These are phyloP conservation scores for Ambrosiella xylebori DNA, from an alignment of 2,329 filamentous ascomycete genomes.

Conservation along the genomic window DNA sequence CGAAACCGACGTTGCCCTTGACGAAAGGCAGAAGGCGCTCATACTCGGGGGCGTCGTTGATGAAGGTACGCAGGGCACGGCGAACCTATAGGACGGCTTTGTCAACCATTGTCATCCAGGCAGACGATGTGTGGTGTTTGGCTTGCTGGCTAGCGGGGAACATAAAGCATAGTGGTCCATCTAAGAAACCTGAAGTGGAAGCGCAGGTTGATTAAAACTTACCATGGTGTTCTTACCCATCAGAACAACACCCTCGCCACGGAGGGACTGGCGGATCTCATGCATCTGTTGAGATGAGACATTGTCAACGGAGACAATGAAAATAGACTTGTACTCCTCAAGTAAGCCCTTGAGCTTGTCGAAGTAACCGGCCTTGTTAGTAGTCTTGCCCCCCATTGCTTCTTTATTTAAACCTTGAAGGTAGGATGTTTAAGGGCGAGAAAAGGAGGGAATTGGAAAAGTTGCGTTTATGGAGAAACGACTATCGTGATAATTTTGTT, in stretches of 20 bases:
- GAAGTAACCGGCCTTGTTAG: constrained; percentile 93
- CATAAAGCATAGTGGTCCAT: no score
- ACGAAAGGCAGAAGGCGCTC: constrained; percentile 93
- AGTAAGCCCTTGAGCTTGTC: constrained; percentile 98
- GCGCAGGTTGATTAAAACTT: constrained; percentile 18
- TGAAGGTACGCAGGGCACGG: constrained; percentile 91
- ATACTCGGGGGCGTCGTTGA: constrained; percentile 83
- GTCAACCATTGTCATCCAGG: constrained; percentile 1
- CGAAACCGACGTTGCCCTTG: constrained; percentile 96
- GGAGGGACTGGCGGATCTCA: constrained; percentile 90
- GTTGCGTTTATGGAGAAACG: constrained; percentile 12
- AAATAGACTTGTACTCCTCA: constrained; percentile 92
- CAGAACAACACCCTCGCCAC: constrained; percentile 82
- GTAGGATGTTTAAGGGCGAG: constrained; percentile 96
- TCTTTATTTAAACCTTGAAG: constrained; percentile 61
- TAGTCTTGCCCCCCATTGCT: constrained; percentile 97
- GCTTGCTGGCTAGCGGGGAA: no score
- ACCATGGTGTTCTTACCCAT: constrained; percentile 99
- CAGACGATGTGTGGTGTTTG: no score
- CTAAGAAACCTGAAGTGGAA: not conserved
- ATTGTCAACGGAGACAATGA: constrained; percentile 98
- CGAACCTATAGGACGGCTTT: constrained; percentile 44
- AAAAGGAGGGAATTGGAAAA: constrained; percentile 8
- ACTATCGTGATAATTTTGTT: constrained; percentile 19
- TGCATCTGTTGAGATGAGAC: constrained; percentile 99